A percentile compares a stretch with the other conserved stretches of the same genome.
Evolutionary conservation across 2,329 filamentous ascomycete species (phyloP).

Genomic region (Didymella pinodella): DNA sequence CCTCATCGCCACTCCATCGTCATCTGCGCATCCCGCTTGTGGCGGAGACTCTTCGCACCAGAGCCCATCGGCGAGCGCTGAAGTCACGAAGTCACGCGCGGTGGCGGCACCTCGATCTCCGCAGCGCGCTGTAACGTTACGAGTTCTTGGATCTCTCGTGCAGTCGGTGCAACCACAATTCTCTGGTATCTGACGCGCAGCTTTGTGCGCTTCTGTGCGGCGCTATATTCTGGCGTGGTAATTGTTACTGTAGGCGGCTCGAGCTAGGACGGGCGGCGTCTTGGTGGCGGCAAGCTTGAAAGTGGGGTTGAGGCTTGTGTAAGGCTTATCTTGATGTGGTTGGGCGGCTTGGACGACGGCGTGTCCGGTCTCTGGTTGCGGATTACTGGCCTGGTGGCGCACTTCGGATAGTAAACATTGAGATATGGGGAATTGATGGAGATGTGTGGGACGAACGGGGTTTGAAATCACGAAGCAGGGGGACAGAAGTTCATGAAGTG

Average conservation of each 20-base stretch:
- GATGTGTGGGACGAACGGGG: neutral
- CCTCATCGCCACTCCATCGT: neutral
- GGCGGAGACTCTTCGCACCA: neutral
- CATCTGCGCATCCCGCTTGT: neutral
- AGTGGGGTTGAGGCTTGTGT: neutral
- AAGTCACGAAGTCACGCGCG: neutral
- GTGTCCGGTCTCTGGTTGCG: neutral
- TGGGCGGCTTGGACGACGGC: neutral
- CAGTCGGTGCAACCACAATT: neutral
- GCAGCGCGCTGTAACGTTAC: neutral
- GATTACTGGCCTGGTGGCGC: neutral
- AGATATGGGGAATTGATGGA: neutral
- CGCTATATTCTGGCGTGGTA: neutral
- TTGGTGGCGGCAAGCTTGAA: neutral
- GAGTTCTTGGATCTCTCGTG: neutral
- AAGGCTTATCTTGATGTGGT: conserved; percentile 1
- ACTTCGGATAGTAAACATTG: neutral
- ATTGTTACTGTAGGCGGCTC: neutral
- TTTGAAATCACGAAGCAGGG: neutral
- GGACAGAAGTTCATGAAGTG: neutral
- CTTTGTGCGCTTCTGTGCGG: neutral
- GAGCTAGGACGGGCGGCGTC: neutral
- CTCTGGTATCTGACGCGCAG: neutral
- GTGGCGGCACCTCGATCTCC: neutral
- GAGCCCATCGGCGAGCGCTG: neutral